Evolutionary conservation across 1,284 basidiomycete species (phyloP), one percentile per base, ranked within the genome.

Genomic region (Meripilus lineatus): DNA sequence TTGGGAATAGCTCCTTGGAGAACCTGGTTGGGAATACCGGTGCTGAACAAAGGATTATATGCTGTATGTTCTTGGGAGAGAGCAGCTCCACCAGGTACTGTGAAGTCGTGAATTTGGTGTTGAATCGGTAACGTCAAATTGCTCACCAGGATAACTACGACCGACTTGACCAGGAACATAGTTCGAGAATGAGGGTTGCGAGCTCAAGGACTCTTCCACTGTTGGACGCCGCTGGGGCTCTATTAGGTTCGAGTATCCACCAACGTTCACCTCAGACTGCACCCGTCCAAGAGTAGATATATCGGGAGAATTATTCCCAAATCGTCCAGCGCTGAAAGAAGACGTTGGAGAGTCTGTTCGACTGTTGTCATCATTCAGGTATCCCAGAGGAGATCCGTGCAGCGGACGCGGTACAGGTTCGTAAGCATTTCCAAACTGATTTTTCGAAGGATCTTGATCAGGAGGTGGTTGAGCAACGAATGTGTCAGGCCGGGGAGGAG

Each of bases 341-440:
- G 85, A 86, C 3, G 81, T 73, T 1, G 84, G 82, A 13, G 84
- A 86, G 51, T 81, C 79, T 10, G 80, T 74, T 24, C 74, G 68
- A 54, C 68, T 70, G 25, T 81, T 78, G 17, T 71, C 68, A 34
- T 68, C 66, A 34, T 66, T 68, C 34, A 78, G 46, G 57, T 77
- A 81, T 1, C 88, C 84, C 44, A 86, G 56, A 14, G 79, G 74
- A 22, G 75, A 68, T 38, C 71, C 72, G 38, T 77, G 75, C 48
- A 83, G 56, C 23, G 73, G 67, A 14, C 77, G 70, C 17, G 77
- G 69, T 42, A 83, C 70, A 40, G 84, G 81, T 53, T 87, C 84
- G 55, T 75, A 80, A 3, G 79, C 76, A 46, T 71, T 70, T 39
- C 54, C 73, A 51, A 72, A 70, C 26, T 36, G 72, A 70, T 28